Conservation (phyloP, 805 yeast species). For the Myxozyma geophila region DNA sequence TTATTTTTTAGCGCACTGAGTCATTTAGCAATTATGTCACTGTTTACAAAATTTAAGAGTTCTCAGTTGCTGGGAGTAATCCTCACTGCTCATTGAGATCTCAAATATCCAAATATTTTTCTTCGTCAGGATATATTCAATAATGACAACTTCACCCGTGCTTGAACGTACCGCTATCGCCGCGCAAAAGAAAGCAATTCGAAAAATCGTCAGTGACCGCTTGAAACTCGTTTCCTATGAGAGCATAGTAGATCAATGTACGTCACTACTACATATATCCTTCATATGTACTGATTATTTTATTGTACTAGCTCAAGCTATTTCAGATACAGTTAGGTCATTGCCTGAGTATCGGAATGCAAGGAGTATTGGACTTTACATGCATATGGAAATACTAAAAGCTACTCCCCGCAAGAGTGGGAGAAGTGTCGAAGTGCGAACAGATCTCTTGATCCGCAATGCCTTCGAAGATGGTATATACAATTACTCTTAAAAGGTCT, state of each 20-base stretch:
- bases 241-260: slow-evolving; percentile 13
- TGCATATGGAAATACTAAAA: slow-evolving; percentile 66
- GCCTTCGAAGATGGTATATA: slow-evolving; percentile 57
- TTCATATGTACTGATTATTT: background rate
- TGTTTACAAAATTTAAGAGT: no score
- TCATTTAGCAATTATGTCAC: no score
- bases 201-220: slow-evolving; percentile 2
- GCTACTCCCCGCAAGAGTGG: slow-evolving; percentile 28
- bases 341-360: slow-evolving; percentile 53
- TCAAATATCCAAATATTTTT: background rate
- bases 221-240: slow-evolving; percentile 3
- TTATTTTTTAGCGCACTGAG: no score
- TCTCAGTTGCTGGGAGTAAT: no score
- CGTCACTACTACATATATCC: background rate
- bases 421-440: slow-evolving; percentile 58
- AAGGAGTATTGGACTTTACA: slow-evolving; percentile 62
- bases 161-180: background rate
- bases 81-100: no score
- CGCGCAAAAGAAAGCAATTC: background rate
- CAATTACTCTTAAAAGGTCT: background rate
- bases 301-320: background rate
- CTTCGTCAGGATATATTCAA: background rate
- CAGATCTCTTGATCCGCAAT: slow-evolving; percentile 56
- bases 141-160: background rate
- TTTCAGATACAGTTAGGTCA: slow-evolving; percentile 37